phyloP scores from a whole-genome alignment of 2,329 filamentous ascomycete species.

The Podosphaera xanthii region DNA sequence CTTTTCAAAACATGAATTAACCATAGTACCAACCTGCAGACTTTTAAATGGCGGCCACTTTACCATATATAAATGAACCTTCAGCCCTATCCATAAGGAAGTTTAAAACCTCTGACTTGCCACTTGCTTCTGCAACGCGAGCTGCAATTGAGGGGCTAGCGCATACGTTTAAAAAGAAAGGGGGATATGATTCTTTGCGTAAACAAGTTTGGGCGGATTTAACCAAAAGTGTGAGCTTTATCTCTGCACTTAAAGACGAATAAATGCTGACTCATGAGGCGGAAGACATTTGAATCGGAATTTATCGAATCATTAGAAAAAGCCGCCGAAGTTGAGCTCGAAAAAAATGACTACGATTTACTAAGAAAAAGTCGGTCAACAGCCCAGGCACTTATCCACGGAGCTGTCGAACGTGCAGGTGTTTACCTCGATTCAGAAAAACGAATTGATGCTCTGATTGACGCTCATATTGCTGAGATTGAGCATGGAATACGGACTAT shows the following conservation, averaged over 20 bases:
- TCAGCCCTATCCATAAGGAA: conserved; percentile 20
- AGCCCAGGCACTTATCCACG: conserved; percentile 53
- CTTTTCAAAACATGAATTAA: too few species aligned
- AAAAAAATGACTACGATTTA: conserved; percentile 47
- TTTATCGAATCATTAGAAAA: conserved; percentile 43
- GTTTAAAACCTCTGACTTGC: conserved; percentile 53
- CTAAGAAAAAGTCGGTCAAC: conserved; percentile 52
- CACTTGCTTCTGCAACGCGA: conserved; percentile 48
- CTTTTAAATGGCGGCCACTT: too few species aligned
- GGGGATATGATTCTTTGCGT: conserved; percentile 55
- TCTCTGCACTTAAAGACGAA: not conserved
- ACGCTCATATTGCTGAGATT: conserved; percentile 35
- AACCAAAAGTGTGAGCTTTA: conserved; percentile 34
- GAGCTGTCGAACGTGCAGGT: conserved; percentile 52
- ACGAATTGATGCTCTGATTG: conserved; percentile 44
- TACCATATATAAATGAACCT: conserved; percentile 4
- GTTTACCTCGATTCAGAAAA: conserved; percentile 51
- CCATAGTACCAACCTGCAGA: too few species aligned
- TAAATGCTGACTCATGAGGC: not conserved
- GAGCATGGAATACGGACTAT: conserved; percentile 47
- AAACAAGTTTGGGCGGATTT: conserved; percentile 60
- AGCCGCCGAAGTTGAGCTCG: conserved; percentile 50
- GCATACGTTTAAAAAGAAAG: conserved; percentile 72
- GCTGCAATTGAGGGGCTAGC: conserved; percentile 51
- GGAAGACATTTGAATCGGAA: conserved; percentile 44